Conservation (phyloP, 2,329 filamentous ascomycete species). For the Aureobasidium melanogenum region DNA sequence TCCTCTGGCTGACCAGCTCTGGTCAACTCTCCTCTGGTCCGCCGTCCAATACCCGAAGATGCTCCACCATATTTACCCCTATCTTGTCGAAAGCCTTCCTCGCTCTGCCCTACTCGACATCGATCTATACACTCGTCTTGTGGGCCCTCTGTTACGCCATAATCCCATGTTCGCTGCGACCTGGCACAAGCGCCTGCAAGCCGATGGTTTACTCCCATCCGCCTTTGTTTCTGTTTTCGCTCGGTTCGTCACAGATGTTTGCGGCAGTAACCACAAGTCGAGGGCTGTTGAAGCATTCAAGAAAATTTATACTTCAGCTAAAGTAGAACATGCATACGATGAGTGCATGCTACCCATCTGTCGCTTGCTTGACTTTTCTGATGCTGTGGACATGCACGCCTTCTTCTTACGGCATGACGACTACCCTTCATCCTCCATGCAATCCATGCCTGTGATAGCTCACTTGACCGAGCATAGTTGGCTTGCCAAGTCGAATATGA, state of each 20-base stretch:
- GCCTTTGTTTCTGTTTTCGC: constrained; percentile 18
- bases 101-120: constrained; percentile 27
- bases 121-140: constrained; percentile 35
- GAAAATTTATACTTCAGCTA: constrained; percentile 30
- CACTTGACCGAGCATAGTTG: constrained; percentile 15
- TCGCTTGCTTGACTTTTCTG: constrained; percentile 16
- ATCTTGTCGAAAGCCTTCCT: constrained; percentile 34
- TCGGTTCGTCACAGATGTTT: constrained; percentile 14
- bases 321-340: constrained; percentile 34
- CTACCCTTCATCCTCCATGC: constrained; percentile 27
- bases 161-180: constrained; percentile 20
- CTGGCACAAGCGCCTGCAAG: constrained; percentile 27
- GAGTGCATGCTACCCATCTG: constrained; percentile 24
- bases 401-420: constrained; percentile 30
- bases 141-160: constrained; percentile 31
- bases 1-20: constrained; percentile 33
- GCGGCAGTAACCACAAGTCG: constrained; percentile 3
- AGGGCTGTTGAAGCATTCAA: constrained; percentile 18
- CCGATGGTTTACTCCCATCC: constrained; percentile 26
- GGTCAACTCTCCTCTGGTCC: constrained; percentile 36
- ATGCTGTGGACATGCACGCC: constrained; percentile 32
- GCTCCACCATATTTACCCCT: constrained; percentile 29
- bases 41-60: constrained; percentile 26
- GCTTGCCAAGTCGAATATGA: neutral
- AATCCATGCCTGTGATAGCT: constrained; percentile 23